Evolutionary conservation across 2,329 filamentous ascomycete genomes (phyloP).

Genomic region (Botrytis byssoidea): DNA sequence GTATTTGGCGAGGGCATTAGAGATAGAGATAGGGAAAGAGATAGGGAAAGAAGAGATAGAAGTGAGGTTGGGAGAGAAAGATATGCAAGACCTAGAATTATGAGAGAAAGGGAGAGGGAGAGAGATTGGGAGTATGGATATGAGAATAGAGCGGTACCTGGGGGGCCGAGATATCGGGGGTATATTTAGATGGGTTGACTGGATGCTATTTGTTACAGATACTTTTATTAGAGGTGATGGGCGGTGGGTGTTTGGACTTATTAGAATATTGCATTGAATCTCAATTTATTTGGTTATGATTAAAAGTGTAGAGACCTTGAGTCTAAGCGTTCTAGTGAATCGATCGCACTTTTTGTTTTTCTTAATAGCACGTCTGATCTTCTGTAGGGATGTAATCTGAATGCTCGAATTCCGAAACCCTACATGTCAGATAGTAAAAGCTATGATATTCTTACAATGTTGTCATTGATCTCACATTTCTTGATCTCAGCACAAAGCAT

Average conservation of each 20-base stretch:
- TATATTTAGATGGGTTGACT: background rate
- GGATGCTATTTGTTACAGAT: background rate
- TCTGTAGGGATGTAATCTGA: background rate
- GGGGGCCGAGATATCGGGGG: background rate
- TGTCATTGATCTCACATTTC: background rate
- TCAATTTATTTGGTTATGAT: background rate
- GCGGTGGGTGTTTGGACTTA: background rate
- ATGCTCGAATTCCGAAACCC: background rate
- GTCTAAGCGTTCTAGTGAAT: background rate
- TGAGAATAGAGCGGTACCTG: background rate
- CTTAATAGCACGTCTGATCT: background rate
- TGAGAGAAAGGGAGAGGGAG: constrained; percentile 1
- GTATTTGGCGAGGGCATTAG: background rate
- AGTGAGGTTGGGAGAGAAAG: background rate
- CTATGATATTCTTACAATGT: no score
- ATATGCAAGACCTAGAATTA: background rate
- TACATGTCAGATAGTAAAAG: accelerated
- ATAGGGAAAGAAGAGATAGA: background rate
- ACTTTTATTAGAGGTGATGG: background rate
- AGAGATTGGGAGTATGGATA: constrained; percentile 8
- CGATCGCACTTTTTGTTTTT: background rate
- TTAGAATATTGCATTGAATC: background rate
- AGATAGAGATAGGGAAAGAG: background rate
- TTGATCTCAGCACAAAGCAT: background rate
- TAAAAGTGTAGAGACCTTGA: no score